A percentile compares a stretch with the other conserved stretches of the same genome.
Conservation (phyloP, 139 green algal genomes). For the Choricystis sp. region DNA sequence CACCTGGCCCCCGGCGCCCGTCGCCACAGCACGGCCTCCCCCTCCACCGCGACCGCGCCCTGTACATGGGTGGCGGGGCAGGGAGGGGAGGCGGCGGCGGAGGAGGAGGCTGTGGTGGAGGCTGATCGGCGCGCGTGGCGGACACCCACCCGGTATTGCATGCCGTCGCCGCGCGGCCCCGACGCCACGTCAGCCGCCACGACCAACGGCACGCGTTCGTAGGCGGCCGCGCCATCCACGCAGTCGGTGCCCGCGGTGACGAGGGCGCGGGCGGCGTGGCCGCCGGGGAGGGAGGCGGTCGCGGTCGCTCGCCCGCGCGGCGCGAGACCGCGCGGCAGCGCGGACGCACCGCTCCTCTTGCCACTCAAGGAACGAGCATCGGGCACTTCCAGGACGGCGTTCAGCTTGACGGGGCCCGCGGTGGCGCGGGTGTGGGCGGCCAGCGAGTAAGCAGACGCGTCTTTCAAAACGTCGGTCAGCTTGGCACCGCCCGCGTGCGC, state of each 20-base stretch:
- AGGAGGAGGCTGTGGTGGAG: neutral
- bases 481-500: constrained; percentile 3
- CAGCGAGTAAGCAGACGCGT: constrained; percentile 34
- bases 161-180: constrained; percentile 25
- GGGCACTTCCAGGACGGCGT: constrained; percentile 20
- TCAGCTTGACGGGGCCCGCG: constrained; percentile 14
- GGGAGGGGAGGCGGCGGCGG: neutral
- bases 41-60: constrained; percentile 40
- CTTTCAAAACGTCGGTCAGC: constrained; percentile 7
- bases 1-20: neutral
- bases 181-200: constrained; percentile 21
- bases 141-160: constrained; percentile 36
- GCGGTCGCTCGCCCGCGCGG: neutral
- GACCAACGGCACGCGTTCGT: constrained; percentile 18
- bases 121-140: constrained; percentile 19
- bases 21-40: constrained; percentile 32
- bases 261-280: constrained; percentile 11
- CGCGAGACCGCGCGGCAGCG: neutral
- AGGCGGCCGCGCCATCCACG: constrained; percentile 20
- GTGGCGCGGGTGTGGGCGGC: constrained; percentile 10
- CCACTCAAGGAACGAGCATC: constrained; percentile 4
- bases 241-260: constrained; percentile 14
- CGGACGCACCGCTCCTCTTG: too few relatives aligned
- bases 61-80: constrained; percentile 27
- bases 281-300: constrained; percentile 4